Evolutionary conservation across 768 basidiomycete species (phyloP), one percentile per base, ranked within the genome.

Genomic region (Naganishia onofrii): DNA sequence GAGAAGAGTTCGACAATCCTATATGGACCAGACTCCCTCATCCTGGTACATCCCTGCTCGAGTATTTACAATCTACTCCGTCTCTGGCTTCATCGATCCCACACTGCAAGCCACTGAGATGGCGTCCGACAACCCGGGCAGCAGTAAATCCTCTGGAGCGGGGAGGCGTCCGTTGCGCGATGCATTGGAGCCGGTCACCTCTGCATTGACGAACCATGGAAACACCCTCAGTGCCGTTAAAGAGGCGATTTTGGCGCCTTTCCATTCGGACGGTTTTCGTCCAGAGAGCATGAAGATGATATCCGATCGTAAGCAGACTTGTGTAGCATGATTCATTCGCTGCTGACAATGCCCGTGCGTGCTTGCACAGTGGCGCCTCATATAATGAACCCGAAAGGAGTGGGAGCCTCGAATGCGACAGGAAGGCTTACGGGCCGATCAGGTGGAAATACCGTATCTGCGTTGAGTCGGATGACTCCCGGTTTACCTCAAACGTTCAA

Each of bases 221-320:
- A 71, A 68, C 52, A 80, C 76, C 0, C 56, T 76, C 5, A 74
- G 72, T 29, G 77, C 79, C 52, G 78, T 79, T 57, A 78, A 77
- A 57, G 78, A 81, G 53, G 80, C 77, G 3, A 57, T 81, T 44
- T 74, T 81, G 75, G 76, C 76, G 6, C 72, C 74, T 26, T 76
- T 79, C 52, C 72, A 73, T 38, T 75, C 74, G 0, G 80, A 81
- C 9, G 70, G 76, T 38, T 42, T 76, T 29, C 70, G 78, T n/a
- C 76, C 77, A 23, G 79, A 78, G 64, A 76, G 76, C 53, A 73
- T 79, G 55, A 74, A 76, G 55, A 78, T 78, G 21, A 64, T 80
- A 52, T 75, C 75, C 21, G 79, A 80, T 66, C 73, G 79, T 79
- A 66, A 74, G 79, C 74, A 51, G 48, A 51, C 23, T n/a, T 23